Conservation (phyloP, 2,329 filamentous ascomycete genomes). For the Aurifilum marmelostoma region DNA sequence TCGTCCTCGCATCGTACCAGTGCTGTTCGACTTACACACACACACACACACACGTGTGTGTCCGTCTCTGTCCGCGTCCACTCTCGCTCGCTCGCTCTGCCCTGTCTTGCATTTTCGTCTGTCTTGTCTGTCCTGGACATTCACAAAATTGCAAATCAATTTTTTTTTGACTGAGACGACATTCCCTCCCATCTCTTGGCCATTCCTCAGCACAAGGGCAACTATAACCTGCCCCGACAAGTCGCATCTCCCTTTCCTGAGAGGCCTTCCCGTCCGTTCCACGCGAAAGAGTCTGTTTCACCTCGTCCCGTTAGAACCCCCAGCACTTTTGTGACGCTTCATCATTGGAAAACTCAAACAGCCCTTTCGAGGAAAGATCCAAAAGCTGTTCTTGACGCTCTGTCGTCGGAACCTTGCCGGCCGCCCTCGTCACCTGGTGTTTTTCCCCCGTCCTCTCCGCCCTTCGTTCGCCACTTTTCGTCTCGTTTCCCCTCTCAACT, state of each 20-base stretch:
- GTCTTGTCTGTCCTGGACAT: too few species aligned
- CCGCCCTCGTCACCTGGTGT: neutral
- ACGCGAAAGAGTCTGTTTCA: slow-evolving; percentile 10
- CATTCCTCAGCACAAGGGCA: neutral
- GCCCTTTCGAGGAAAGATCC: neutral
- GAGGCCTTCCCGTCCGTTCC: neutral
- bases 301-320: neutral
- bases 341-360: slow-evolving; percentile 1
- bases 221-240: neutral
- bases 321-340: slow-evolving; percentile 14
- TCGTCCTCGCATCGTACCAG: neutral
- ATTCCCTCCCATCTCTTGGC: neutral
- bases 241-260: neutral
- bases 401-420: neutral
- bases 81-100: too few species aligned
- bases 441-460: too few species aligned
- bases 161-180: neutral
- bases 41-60: too few species aligned
- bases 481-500: neutral
- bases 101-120: too few species aligned
- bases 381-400: too few species aligned
- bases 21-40: neutral
- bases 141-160: too few species aligned
- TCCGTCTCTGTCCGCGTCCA: neutral
- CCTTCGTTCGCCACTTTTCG: neutral